phyloP scores from a whole-genome alignment of 2,329 filamentous ascomycete species.

The Cladosporium sp. region DNA sequence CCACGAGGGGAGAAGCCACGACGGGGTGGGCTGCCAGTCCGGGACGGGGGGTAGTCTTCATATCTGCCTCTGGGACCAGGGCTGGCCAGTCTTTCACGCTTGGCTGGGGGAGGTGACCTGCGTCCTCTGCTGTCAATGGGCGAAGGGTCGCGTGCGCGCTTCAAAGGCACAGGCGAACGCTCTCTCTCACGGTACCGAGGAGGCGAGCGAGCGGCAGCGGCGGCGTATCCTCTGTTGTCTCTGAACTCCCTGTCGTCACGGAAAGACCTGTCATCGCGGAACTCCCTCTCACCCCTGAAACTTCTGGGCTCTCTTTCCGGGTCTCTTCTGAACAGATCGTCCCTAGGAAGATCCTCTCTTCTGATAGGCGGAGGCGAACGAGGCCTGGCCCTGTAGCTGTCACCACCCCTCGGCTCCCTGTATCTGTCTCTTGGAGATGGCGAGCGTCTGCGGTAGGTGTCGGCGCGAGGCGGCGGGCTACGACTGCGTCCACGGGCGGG shows the following conservation, averaged over 20 bases:
- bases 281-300: slow-evolving; percentile 20
- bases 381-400: slow-evolving; percentile 31
- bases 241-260: slow-evolving; percentile 25
- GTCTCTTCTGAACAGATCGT: slow-evolving; percentile 34
- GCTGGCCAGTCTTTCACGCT: slow-evolving; percentile 36
- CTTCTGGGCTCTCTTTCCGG: slow-evolving; percentile 23
- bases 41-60: slow-evolving; percentile 42
- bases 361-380: slow-evolving; percentile 28
- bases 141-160: slow-evolving; percentile 44
- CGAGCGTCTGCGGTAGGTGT: slow-evolving; percentile 30
- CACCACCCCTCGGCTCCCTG: slow-evolving; percentile 27
- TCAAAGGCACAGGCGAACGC: slow-evolving; percentile 38
- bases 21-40: slow-evolving; percentile 33
- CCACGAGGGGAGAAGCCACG: slow-evolving; percentile 39
- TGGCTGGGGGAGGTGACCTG: slow-evolving; percentile 38
- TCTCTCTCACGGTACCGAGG: slow-evolving; percentile 37
- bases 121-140: slow-evolving; percentile 43
- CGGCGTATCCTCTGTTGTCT: slow-evolving; percentile 27
- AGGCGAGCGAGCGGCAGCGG: slow-evolving; percentile 33
- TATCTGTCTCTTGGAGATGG: slow-evolving; percentile 28
- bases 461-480: slow-evolving; percentile 14
- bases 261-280: slow-evolving; percentile 20
- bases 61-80: slow-evolving; percentile 41
- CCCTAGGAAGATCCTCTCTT: slow-evolving; percentile 32
- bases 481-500: slow-evolving; percentile 14